Evolutionary conservation across 305 asterid genomes (phyloP), one percentile per base, ranked within the genome.

Genomic region (Rubia peregrina): DNA sequence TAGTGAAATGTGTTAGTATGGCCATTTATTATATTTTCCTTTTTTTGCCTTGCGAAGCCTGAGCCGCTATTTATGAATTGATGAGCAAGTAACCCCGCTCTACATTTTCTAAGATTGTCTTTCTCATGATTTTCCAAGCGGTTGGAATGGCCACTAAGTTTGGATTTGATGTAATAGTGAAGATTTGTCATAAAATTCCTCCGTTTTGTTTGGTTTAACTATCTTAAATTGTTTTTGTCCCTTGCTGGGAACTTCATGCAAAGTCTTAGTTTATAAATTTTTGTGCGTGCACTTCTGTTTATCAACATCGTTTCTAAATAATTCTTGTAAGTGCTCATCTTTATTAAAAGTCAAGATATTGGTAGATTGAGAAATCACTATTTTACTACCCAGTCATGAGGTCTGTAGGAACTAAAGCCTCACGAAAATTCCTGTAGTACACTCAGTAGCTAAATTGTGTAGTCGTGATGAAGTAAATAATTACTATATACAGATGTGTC

Each of bases 361-460:
- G 22, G 1, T 65, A 8, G 55, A 17, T 40, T 64, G 24, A 17
- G 68, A 42, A 40, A 38, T 5, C 22, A n/a, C 9, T 6, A 7
- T 63, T 0, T 2, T 5, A 12, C 6, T 9, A 53, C 60, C 21
- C 60, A 14, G 44, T 51, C 59, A 24, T 46, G 38, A 24, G 70
- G 41, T 14, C 59, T 67, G 70, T 53, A 46, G 24, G 70, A 46
- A 40, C 70, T 51, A 46, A 3, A 26, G 42, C 60, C 38, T 67
- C 13, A 7, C 22, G 6, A 36, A 46, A 14, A 26, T n/a, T 21
- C 4, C 7, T n/a, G n/a, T n/a, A n/a, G n/a, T n/a, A n/a, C n/a
- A n/a, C n/a, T 24, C 24, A 21, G 13, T 56, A 12, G 16, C 40
- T 59, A 38, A 24, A 9, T 9, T 59, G 22, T 59, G 64, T 1